Evolutionary conservation across 2,329 filamentous ascomycete species (phyloP), one percentile per base, ranked within the genome.

Genomic region (Alternaria brassicicola): DNA sequence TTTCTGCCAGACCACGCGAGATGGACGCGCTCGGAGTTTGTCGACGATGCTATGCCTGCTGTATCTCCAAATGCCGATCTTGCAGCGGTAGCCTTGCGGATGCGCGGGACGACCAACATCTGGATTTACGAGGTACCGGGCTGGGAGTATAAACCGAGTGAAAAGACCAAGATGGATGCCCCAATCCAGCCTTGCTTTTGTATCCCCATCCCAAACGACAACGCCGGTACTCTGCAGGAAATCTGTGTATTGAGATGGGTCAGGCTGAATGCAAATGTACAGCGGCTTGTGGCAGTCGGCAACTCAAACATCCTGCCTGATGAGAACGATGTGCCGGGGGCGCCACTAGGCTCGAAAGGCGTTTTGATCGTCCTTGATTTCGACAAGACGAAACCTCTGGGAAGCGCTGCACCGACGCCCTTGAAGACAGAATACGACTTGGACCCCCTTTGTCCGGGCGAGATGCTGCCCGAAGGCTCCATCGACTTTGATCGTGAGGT

Each of bases 401-500:
- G 59, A 8, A 59, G 59, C n/a, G 52, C 66, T 45, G 61, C 64
- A n/a, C 68, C 71, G 4, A 60, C 62, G 1, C 69, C 69, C 12
- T 60, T 71, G 13, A 75, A 70, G 52, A 72, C 69, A 2, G 71
- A 75, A 38, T 76, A 76, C 46, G 76, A 78, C 53, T 46, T 79
- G 6, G 77, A 78, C 51, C 70, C 71, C 13, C 64, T 78, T 6
- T 72, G 74, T 31, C 73, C 76, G 4, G 75, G 74, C 10, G 77
- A 79, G 58, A 65, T 68, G 55, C 61, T 79, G 2, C 75, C 75
- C 8, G 76, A 79, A 65, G 76, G 76, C 38, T 69, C 68, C 0
- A 73, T 79, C n/a, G 74, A 77, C 46, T 78, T 79, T 60, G 77
- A 79, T 12, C 65, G 74, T 21, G 77, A 79, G 57, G 77, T 79